Evolutionary conservation across 164 flowering plant species (phyloP), one percentile per base, ranked within the genome.

Genomic region (Stephania japonica): DNA sequence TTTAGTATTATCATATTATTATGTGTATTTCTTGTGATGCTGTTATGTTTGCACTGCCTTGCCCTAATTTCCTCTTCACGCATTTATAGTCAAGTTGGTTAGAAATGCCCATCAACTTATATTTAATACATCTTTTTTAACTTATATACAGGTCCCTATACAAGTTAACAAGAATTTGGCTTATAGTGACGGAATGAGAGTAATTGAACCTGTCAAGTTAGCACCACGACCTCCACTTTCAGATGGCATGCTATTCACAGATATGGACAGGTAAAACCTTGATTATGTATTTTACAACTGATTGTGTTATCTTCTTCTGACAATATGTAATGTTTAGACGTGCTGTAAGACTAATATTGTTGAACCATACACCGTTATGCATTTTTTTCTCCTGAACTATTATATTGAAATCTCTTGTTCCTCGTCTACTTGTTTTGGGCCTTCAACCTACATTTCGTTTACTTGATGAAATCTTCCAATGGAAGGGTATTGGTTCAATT

Each of bases 131-230:
- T 67, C n/a, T n/a, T 53, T 67, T 70, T 10, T 10, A 18, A 19
- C 41, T 63, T 4, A 25, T 16, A 16, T 84, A 44, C 82, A 95
- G 99, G 98, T 93, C 67, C 99, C 98, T 7, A 95, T 95, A 74
- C 99, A 95, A 83, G 99, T 95, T 8, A 91, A 93, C 91, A 95
- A 87, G 79, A 83, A 86, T 77, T 80, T 95, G 79, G 98, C 93
- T 67, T 85, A 88, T 49, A 93, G 88, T 81, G 99, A 95, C 83
- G 99, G 99, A 66, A 88, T 95, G 93, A 86, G 85, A 76, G 86
- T 95, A 56, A 73, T 91, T 61, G 97, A 93, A 80, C 85, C 90
- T 80, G 83, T 89, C 59, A 90, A 89, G 78, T 70, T 86, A 64
- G 75, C 80, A 27, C 24, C 76, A 5, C 87, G 82, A 8, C 53